Conservation (phyloP, 208 protist genomes). For the Angomonas ambiguus region DNA sequence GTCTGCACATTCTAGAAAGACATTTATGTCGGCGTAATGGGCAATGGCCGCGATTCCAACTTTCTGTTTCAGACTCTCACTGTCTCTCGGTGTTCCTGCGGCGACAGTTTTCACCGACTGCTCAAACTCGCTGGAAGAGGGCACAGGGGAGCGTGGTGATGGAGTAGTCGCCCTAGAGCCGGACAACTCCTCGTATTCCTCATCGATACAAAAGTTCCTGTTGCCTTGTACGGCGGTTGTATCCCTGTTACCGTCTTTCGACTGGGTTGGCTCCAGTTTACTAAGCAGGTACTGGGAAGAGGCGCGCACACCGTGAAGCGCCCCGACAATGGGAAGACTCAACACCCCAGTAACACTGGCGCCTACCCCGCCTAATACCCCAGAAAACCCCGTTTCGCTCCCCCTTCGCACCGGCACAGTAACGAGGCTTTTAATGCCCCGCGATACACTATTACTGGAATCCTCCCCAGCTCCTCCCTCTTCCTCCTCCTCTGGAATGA, state of each 20-base stretch:
- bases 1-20: constrained; percentile 37
- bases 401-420: background rate
- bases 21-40: constrained; percentile 37
- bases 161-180: background rate
- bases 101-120: background rate
- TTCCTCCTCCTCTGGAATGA: background rate
- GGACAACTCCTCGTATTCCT: background rate
- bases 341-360: background rate
- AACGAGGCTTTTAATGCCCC: background rate
- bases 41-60: constrained; percentile 56
- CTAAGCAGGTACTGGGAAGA: background rate
- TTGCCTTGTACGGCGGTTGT: too few relatives aligned
- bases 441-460: background rate
- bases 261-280: background rate
- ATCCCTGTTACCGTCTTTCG: too few relatives aligned
- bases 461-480: background rate
- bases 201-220: too few relatives aligned
- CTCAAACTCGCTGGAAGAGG: background rate
- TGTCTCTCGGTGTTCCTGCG: too few relatives aligned
- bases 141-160: background rate
- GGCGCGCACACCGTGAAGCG: background rate
- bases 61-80: constrained; percentile 17
- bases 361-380: background rate
- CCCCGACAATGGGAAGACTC: background rate
- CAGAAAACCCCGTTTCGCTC: background rate